Conservation (phyloP, 1,284 basidiomycete genomes). For the Malassezia psittaci region DNA sequence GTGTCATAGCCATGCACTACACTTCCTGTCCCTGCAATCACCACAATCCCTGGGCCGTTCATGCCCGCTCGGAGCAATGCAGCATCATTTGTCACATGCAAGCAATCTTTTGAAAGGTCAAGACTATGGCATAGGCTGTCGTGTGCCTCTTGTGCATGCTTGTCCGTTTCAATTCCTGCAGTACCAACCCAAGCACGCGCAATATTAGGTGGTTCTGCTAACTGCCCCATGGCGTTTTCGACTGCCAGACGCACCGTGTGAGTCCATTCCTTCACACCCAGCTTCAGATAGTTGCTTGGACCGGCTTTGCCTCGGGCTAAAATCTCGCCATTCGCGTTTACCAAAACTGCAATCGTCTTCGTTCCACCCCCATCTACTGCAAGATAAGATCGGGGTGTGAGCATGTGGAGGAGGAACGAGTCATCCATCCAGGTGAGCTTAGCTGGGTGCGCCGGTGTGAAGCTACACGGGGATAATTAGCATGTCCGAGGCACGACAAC, state of each 20-base stretch:
- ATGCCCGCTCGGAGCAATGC: slow-evolving; percentile 19
- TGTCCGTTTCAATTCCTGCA: slow-evolving; percentile 22
- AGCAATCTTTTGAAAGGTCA: slow-evolving; percentile 6
- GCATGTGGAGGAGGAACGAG: neutral
- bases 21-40: slow-evolving; percentile 33
- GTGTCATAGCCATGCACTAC: slow-evolving; percentile 24
- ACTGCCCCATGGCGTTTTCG: neutral
- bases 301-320: slow-evolving; percentile 20
- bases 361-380: slow-evolving; percentile 32
- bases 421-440: too few species aligned
- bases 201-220: neutral
- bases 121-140: slow-evolving; percentile 13
- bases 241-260: neutral
- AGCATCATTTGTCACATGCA: slow-evolving; percentile 31
- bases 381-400: neutral
- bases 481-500: neutral
- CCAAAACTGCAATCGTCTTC: slow-evolving; percentile 21
- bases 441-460: too few species aligned
- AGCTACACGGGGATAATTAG: too few species aligned
- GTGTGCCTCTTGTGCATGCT: slow-evolving; percentile 13
- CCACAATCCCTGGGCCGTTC: slow-evolving; percentile 15
- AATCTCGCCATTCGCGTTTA: slow-evolving; percentile 14
- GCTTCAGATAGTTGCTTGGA: slow-evolving; percentile 21
- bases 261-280: slow-evolving; percentile 14
- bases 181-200: slow-evolving; percentile 30